These are phyloP conservation scores for Globisporangium echinulatum DNA, from an alignment of 352 stramenopile species.

Conservation along the genomic window DNA sequence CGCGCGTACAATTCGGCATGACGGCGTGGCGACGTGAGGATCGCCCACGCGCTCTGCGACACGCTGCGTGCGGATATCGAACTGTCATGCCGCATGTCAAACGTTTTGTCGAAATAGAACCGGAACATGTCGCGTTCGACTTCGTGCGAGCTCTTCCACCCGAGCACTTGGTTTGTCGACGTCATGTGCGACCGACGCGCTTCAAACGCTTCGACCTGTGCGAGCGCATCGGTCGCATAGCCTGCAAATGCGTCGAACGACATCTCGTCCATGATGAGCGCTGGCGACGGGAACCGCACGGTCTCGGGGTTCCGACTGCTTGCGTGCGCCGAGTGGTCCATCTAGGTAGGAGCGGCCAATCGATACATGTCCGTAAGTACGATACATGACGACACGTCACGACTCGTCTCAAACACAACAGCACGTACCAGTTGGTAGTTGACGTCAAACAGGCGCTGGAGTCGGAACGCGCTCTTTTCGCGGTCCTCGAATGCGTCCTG, in stretches of 20 bases:
- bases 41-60: conserved; percentile 33
- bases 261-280: conserved; percentile 62
- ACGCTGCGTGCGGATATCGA: conserved; percentile 17
- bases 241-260: conserved; percentile 39
- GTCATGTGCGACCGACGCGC: conserved; percentile 39
- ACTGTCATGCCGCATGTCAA: conserved; percentile 13
- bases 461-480: conserved; percentile 44
- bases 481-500: conserved; percentile 46
- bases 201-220: conserved; percentile 33
- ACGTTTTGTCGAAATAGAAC: conserved; percentile 53
- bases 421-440: conserved; percentile 40
- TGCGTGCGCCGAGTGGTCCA: conserved; percentile 41
- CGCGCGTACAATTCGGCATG: conserved; percentile 47
- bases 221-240: conserved; percentile 33
- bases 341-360: conserved; percentile 7
- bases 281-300: conserved; percentile 23
- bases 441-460: conserved; percentile 48
- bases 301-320: conserved; percentile 21
- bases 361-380: background rate
- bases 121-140: conserved; percentile 42
- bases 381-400: too few species aligned
- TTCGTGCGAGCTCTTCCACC: conserved; percentile 42
- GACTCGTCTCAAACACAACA: background rate
- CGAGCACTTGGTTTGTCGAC: conserved; percentile 37
- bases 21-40: conserved; percentile 30